A percentile compares a stretch with the other conserved stretches of the same genome.
Evolutionary conservation across 352 stramenopile genomes (phyloP).

Genomic region (Elongisporangium prolatum): DNA sequence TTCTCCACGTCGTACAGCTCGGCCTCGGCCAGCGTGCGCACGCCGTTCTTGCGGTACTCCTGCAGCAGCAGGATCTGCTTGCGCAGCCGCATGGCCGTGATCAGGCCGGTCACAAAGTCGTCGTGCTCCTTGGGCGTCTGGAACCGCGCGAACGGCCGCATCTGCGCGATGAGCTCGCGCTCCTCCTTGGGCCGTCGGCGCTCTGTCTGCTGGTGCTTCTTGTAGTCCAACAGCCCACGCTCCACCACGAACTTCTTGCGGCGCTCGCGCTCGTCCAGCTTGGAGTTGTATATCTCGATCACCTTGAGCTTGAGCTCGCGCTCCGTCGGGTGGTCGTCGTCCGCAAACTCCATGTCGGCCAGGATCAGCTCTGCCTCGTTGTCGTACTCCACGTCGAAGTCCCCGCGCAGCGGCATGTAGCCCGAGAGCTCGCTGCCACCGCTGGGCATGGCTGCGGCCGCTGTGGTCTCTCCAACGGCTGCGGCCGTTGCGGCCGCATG

Average conservation of each 20-base stretch:
- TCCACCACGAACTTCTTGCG: conserved; percentile 91
- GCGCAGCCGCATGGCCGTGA: conserved; percentile 87
- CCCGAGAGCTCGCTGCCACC: conserved; percentile 71
- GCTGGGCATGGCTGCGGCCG: conserved; percentile 16
- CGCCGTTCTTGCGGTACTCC: conserved; percentile 94
- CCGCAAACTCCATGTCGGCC: conserved; percentile 94
- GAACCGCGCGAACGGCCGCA: conserved; percentile 95
- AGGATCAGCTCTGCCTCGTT: conserved; percentile 96
- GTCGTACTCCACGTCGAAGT: conserved; percentile 98
- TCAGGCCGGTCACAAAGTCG: conserved; percentile 89
- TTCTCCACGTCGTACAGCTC: conserved; percentile 95
- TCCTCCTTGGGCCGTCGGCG: conserved; percentile 91
- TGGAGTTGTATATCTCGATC: conserved; percentile 96
- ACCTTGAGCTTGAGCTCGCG: conserved; percentile 94
- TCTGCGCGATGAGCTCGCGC: conserved; percentile 91
- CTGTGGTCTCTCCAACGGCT: conserved; percentile 9
- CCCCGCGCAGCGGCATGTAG: conserved; percentile 95
- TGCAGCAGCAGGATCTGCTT: conserved; percentile 96
- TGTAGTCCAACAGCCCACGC: conserved; percentile 91
- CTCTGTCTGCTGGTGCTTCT: conserved; percentile 90
- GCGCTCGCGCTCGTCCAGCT: conserved; percentile 91
- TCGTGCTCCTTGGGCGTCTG: conserved; percentile 92
- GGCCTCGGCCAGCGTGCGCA: conserved; percentile 91
- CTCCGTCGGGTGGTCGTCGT: conserved; percentile 89
- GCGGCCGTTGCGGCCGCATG: conserved; percentile 10